A percentile compares a stretch with the other conserved stretches of the same genome.
Evolutionary conservation across 1,284 basidiomycete species (phyloP).

Genomic region (Heterobasidion occidentale): DNA sequence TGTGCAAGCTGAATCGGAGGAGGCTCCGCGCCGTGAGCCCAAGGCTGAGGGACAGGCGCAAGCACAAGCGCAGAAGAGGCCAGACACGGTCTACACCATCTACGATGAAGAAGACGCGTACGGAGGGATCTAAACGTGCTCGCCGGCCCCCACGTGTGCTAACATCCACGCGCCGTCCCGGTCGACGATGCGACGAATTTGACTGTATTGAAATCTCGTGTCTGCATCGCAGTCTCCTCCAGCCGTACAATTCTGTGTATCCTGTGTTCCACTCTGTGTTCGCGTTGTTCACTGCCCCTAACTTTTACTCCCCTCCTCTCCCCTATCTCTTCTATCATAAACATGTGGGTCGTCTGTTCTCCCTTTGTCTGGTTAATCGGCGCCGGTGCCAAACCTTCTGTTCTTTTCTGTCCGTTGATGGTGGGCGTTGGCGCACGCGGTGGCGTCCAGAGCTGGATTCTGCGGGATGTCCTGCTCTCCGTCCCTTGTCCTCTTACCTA

Average conservation of each 20-base stretch:
- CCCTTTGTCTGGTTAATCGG: neutral
- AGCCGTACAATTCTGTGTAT: neutral
- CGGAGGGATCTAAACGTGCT: conserved; percentile 41
- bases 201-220: conserved; percentile 1
- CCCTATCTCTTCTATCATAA: neutral
- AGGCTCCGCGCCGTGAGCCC: neutral
- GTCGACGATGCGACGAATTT: conserved; percentile 2
- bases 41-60: conserved; percentile 3
- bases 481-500: neutral
- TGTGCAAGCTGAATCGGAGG: conserved; percentile 9
- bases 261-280: neutral
- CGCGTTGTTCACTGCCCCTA: neutral
- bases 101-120: conserved; percentile 62
- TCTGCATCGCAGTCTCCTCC: neutral
- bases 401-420: neutral
- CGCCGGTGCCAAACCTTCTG: neutral
- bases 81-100: conserved; percentile 39
- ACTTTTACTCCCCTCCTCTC: neutral
- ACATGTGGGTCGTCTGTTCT: neutral
- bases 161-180: neutral
- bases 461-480: neutral
- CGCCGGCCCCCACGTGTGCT: neutral
- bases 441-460: neutral
- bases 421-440: too few species aligned
- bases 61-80: conserved; percentile 19